phyloP scores from a whole-genome alignment of 2,329 filamentous ascomycete genomes.

The Paracorniculantispora psalliotae region DNA sequence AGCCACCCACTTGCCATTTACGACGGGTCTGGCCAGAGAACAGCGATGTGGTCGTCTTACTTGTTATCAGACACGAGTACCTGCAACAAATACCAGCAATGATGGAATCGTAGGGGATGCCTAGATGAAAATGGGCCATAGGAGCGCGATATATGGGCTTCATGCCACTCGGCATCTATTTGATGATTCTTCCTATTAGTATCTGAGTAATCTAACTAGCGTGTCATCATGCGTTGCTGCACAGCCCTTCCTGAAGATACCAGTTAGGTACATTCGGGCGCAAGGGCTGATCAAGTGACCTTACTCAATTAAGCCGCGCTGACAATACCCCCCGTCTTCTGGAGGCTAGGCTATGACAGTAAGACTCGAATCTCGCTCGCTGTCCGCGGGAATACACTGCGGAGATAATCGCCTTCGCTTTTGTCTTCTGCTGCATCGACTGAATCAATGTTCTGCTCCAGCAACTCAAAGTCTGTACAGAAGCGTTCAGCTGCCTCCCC shows the following conservation, averaged over 20 bases:
- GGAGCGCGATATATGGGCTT: not conserved
- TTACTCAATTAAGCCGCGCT: not conserved
- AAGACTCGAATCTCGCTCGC: constrained; percentile 56
- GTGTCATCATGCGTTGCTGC: not conserved
- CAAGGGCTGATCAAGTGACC: not conserved
- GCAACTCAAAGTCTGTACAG: constrained; percentile 72
- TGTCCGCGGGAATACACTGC: constrained; percentile 51
- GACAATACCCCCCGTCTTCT: not conserved
- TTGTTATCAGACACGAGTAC: too few species aligned
- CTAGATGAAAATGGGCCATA: not conserved
- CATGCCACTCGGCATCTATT: not conserved
- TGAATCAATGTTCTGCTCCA: constrained; percentile 46
- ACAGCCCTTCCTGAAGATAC: not conserved
- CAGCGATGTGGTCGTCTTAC: too few species aligned
- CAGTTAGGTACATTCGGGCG: not conserved
- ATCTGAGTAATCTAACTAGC: not conserved
- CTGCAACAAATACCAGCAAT: too few species aligned
- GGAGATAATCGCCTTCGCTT: constrained; percentile 23
- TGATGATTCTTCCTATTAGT: not conserved
- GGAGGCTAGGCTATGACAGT: constrained; percentile 37
- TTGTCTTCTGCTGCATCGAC: constrained; percentile 31
- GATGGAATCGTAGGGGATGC: too few species aligned
- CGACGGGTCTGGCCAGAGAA: too few species aligned
- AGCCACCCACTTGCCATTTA: too few species aligned
- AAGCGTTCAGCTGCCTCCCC: constrained; percentile 80